phyloP scores from a whole-genome alignment of 2,329 filamentous ascomycete species.

The Alternaria alternata region DNA sequence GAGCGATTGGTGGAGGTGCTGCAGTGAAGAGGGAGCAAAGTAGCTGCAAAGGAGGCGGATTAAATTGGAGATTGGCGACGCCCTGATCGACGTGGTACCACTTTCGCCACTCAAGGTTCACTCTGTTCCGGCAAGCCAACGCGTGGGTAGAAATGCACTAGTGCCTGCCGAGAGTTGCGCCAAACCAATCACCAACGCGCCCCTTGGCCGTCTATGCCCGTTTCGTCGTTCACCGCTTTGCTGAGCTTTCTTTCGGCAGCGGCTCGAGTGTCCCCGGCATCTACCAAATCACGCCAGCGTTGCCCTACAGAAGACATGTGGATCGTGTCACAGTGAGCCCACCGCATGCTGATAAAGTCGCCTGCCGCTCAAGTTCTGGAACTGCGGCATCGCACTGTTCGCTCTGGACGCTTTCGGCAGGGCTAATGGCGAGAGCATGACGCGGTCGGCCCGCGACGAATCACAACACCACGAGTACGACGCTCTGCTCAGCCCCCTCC shows the following conservation, averaged over 20 bases:
- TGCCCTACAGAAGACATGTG: slow-evolving; percentile 11
- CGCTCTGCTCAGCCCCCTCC: background rate
- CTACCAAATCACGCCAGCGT: slow-evolving; percentile 19
- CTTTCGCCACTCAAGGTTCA: slow-evolving; percentile 37
- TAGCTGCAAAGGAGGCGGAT: slow-evolving; percentile 37
- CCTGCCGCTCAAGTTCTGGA: background rate
- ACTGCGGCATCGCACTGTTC: slow-evolving; percentile 1
- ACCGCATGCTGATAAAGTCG: slow-evolving; percentile 24
- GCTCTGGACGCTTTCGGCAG: background rate
- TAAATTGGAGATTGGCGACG: slow-evolving; percentile 39
- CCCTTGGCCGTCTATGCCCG: slow-evolving; percentile 8
- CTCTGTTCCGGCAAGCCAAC: slow-evolving; percentile 25
- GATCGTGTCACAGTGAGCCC: slow-evolving; percentile 35
- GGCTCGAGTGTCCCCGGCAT: slow-evolving; percentile 23
- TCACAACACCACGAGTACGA: slow-evolving; percentile 11
- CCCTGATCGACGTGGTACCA: slow-evolving; percentile 38
- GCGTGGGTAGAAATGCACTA: slow-evolving; percentile 19
- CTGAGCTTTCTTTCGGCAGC: slow-evolving; percentile 28
- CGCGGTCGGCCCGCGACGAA: slow-evolving; percentile 6
- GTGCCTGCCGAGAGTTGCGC: slow-evolving; percentile 22
- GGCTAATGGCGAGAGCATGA: slow-evolving; percentile 4
- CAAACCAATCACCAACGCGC: slow-evolving; percentile 21
- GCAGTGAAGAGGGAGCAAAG: slow-evolving; percentile 26
- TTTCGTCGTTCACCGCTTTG: slow-evolving; percentile 28
- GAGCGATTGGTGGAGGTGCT: slow-evolving; percentile 22